A percentile compares a stretch with the other conserved stretches of the same genome.
Evolutionary conservation across 192 early-diverging fungal genomes (phyloP).

Genomic region (Coemansia asiatica): DNA sequence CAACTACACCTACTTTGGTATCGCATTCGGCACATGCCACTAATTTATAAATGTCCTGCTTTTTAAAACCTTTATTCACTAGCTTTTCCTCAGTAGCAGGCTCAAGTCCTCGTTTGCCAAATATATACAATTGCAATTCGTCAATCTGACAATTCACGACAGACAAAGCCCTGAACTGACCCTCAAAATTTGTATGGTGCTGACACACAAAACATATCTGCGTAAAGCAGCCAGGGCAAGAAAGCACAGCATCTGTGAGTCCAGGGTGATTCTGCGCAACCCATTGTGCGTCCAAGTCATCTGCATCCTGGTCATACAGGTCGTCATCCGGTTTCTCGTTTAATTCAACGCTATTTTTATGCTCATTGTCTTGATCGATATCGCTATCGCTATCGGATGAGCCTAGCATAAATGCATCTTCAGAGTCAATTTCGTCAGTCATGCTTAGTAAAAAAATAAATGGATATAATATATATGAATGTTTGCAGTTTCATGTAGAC

Average conservation of each 20-base stretch:
- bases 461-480: background rate
- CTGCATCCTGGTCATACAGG: background rate
- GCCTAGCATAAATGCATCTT: background rate
- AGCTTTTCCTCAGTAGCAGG: constrained; percentile 10
- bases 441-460: background rate
- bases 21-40: constrained; percentile 38
- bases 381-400: background rate
- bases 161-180: constrained; percentile 38
- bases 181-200: constrained; percentile 19
- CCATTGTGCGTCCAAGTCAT: constrained; percentile 1
- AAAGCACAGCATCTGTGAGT: constrained; percentile 40
- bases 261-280: constrained; percentile 17
- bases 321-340: background rate
- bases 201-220: constrained; percentile 53
- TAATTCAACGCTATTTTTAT: background rate
- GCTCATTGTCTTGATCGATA: background rate
- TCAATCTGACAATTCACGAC: constrained; percentile 21
- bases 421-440: background rate
- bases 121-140: constrained; percentile 14
- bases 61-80: background rate
- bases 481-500: background rate
- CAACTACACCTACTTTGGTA: constrained; percentile 38
- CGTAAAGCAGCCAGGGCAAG: constrained; percentile 42
- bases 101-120: constrained; percentile 13
- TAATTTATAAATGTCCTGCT: constrained; percentile 12